These are phyloP conservation scores for Penstemon newberryi DNA, from an alignment of 257 asterid genomes.

Conservation along the genomic window DNA sequence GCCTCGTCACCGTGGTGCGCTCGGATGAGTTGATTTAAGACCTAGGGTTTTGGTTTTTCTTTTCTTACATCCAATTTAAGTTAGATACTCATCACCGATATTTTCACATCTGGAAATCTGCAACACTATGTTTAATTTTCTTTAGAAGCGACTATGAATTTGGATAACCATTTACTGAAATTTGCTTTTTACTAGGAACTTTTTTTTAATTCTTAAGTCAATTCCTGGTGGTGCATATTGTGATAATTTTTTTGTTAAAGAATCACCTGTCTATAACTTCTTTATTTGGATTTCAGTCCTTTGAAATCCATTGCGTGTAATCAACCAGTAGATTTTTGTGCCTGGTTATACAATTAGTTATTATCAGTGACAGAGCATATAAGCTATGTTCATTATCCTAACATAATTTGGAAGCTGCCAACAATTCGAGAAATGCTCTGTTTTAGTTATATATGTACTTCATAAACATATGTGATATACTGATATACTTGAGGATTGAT, in stretches of 20 bases:
- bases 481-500: neutral
- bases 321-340: neutral
- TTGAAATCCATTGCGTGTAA: slow-evolving; percentile 1
- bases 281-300: neutral
- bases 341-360: neutral
- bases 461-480: neutral
- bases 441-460: slow-evolving; percentile 3
- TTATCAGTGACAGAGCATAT: neutral
- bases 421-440: neutral
- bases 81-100: no score
- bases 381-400: neutral
- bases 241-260: neutral
- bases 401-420: slow-evolving; percentile 16
- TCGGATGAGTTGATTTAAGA: no score
- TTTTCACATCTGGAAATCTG: no score
- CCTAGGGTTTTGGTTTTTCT: no score
- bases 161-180: neutral
- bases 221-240: neutral
- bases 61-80: no score
- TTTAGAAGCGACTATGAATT: no score
- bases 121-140: no score
- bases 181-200: slow-evolving; percentile 1
- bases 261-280: neutral
- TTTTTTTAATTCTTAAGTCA: neutral
- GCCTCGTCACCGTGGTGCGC: no score